phyloP scores from a whole-genome alignment of 2,329 filamentous ascomycete species.

The Monilinia vaccinii-corymbosi region DNA sequence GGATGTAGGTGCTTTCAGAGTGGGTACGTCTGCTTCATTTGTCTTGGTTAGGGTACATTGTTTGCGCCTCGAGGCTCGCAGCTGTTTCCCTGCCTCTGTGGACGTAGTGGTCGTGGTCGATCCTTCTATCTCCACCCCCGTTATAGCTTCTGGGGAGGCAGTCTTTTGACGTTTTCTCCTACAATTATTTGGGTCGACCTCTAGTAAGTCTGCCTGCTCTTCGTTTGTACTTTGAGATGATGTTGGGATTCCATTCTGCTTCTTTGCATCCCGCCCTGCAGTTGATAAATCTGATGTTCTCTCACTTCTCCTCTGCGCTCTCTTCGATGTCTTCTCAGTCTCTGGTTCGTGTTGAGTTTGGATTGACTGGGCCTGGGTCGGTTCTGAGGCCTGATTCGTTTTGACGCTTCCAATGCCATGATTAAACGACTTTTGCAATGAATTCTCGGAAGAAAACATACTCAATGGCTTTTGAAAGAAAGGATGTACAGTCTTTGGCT shows the following conservation, averaged over 20 bases:
- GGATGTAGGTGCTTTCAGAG: neutral
- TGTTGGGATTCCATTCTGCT: neutral
- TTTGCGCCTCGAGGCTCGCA: neutral
- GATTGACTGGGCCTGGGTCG: neutral
- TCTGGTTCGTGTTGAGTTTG: neutral
- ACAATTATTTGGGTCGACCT: conserved; percentile 28
- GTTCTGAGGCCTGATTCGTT: neutral
- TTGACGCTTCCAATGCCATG: neutral
- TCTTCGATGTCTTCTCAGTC: neutral
- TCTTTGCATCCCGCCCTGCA: neutral
- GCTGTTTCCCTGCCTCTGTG: neutral
- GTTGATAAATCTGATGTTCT: neutral
- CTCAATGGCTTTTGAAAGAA: conserved; percentile 27
- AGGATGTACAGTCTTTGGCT: conserved; percentile 23
- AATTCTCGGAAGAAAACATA: conserved; percentile 14
- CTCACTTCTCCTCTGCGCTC: neutral
- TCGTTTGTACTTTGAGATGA: neutral
- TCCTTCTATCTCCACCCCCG: neutral
- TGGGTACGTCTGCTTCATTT: neutral
- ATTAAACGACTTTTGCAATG: neutral
- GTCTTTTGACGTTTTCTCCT: conserved; percentile 38
- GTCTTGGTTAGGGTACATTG: neutral
- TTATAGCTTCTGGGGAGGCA: conserved; percentile 17
- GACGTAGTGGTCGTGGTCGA: neutral
- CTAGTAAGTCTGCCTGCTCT: conserved; percentile 18